Evolutionary conservation across 2,329 filamentous ascomycete species (phyloP), one percentile per base, ranked within the genome.

Genomic region (Colletotrichum chrysophilum): DNA sequence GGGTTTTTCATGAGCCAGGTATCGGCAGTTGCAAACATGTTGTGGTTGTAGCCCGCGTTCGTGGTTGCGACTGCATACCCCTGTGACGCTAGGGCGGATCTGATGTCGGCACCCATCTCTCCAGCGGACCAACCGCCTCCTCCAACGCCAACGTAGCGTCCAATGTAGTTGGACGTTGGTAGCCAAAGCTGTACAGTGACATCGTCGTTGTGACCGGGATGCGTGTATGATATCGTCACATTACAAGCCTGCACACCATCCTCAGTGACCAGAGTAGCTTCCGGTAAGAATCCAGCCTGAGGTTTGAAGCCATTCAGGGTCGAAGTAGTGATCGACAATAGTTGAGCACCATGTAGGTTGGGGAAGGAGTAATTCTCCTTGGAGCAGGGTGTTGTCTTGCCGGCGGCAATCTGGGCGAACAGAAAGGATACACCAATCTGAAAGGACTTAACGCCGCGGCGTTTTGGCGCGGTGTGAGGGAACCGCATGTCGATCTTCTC

Each of bases 21-120:
- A 8, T 58, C 48, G 3, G 61, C 5, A 12, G 6, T 24, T 52
- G 43, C 65, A 24, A 58, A 58, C 55, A 58, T 58, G 16, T 58
- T 28, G 73, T 72, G 56, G 76, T 28, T 12, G 48, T 75, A 71
- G 32, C 80, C 80, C 1, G 77, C 80, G 58, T 82, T 75, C 13
- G 80, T 82, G 12, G 77, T 76, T 2, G 78, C 78, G 1, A 74
- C 77, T 2, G 75, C 78, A 13, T 78, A 79, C 9, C 80, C 80
- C 32, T 84, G 79, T 71, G 85, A 86, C 73, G 85, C 81, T 74
- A 88, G 85, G 4, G 34, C 34, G 12, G 64, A 34, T 13, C 55
- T 55, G 1, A 10, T n/a, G 12, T 73, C 62, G 9, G 48, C 52
- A 18, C 24, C 61, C 13, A 66, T n/a, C 1, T 71, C 60, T 5